These are phyloP conservation scores for Protomyces macrosporus DNA, from an alignment of 1,139 yeast genomes.

Conservation along the genomic window DNA sequence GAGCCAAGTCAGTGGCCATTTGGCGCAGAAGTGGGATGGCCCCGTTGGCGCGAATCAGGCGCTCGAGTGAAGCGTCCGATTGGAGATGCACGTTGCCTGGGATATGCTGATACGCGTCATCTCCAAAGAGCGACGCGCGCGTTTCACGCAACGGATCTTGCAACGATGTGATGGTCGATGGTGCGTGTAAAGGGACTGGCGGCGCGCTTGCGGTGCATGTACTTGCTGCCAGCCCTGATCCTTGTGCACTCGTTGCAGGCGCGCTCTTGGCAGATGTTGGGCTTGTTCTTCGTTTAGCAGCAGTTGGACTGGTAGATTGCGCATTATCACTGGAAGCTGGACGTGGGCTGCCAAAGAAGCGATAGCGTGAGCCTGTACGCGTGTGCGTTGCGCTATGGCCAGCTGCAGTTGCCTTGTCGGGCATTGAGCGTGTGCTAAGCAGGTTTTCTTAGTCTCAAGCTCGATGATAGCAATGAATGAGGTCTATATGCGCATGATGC, in stretches of 20 bases:
- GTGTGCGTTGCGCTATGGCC: not conserved
- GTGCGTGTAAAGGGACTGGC: not conserved
- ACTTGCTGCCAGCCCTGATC: no score
- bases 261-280: not conserved
- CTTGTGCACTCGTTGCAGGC: not conserved
- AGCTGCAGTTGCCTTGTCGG: not conserved
- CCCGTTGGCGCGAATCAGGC: constrained; percentile 44
- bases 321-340: not conserved
- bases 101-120: constrained; percentile 7
- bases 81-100: constrained; percentile 43
- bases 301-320: not conserved
- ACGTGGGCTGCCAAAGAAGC: not conserved
- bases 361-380: not conserved
- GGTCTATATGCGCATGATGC: no score
- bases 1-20: constrained; percentile 48
- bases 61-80: constrained; percentile 39
- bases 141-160: not conserved
- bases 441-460: no score
- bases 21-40: constrained; percentile 47
- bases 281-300: not conserved
- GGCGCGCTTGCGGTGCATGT: not conserved
- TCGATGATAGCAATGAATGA: no score
- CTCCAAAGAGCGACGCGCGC: constrained; percentile 9
- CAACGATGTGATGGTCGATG: not conserved
- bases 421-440: not conserved